Base-by-base conservation (phyloP, 106 monocot genomes). In the Dendrobium catenatum region DNA sequence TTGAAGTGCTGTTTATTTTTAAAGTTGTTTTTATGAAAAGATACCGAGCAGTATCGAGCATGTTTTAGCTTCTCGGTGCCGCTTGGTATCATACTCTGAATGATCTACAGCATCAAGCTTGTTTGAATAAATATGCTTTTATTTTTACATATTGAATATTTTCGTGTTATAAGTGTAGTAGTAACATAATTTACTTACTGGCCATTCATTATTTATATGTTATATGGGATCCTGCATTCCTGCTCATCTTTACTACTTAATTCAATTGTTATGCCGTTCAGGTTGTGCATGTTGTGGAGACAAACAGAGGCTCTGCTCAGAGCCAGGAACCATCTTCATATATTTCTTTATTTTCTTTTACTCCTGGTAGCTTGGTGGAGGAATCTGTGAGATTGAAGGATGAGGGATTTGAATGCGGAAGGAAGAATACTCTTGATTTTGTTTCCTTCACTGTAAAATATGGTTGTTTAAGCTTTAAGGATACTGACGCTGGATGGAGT, bases 201-300 rank as follows among this genome's bases (percentile, higher is more conserved):
- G 4, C 26, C 9, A 70, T 13, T 70, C 11, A 15, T 74, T 18
- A n/a, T 42, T 43, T 74, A 42, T 20, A 19, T 33, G 11, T 4
- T 33, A 74, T 74, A 41, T 74, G 73, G 43, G 17, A 74, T 74
- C n/a, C 43, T 70, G 4, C 61, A 19, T 7, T 18, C 4, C 18
- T 19, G 42, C 1, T 29, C 1, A 26, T 26, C 26, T 26, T 43
- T 22, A 64, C 64, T 5, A 64, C 1, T 64, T 20, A 22, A 64
- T 7, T 64, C n/a, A n/a, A 64, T 24, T 64, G 3, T 64, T 64
- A 11, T 64, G 20, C 24, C 24, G 43, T 44, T 48, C 85, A 99
- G 99, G 95, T 95, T 75, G 99, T 99, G 76, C 99, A 99, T 89
- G 88, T 99, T 80, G 91, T 99, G 74, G 93, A 96, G 61, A 79